Conservation (phyloP, 768 basidiomycete genomes). For the Russula abietina region DNA sequence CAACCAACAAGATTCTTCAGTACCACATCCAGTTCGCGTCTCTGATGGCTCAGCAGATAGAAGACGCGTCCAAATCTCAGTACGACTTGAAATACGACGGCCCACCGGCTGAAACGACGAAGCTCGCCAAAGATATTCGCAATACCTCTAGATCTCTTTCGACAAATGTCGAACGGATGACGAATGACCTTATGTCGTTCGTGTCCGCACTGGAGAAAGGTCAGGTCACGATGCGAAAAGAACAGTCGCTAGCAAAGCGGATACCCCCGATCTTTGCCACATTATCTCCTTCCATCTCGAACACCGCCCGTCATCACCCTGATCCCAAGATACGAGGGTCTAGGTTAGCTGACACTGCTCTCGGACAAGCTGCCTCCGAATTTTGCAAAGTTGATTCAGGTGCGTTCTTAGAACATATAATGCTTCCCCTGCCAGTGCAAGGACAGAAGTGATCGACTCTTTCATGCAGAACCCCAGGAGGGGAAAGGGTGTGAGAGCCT, state of each 20-base stretch:
- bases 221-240: background rate
- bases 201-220: constrained; percentile 9
- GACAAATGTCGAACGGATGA: background rate
- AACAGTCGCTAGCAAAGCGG: background rate
- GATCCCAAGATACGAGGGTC: no score
- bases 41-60: constrained; percentile 11
- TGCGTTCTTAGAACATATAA: no score
- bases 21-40: constrained; percentile 12
- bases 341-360: no score
- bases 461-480: no score
- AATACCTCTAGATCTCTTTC: constrained; percentile 5
- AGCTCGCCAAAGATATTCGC: constrained; percentile 13
- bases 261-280: constrained; percentile 14
- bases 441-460: no score
- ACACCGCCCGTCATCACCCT: no score
- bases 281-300: constrained; percentile 5
- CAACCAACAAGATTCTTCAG: constrained; percentile 13
- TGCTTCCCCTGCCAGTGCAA: no score
- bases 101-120: constrained; percentile 8
- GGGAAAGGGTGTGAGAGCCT: no score
- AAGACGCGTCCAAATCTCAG: constrained; percentile 12
- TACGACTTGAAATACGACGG: constrained; percentile 12
- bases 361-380: no score
- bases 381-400: no score
- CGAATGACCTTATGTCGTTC: background rate